Conservation (phyloP, 768 basidiomycete species). For the Amylocystis lapponica region DNA sequence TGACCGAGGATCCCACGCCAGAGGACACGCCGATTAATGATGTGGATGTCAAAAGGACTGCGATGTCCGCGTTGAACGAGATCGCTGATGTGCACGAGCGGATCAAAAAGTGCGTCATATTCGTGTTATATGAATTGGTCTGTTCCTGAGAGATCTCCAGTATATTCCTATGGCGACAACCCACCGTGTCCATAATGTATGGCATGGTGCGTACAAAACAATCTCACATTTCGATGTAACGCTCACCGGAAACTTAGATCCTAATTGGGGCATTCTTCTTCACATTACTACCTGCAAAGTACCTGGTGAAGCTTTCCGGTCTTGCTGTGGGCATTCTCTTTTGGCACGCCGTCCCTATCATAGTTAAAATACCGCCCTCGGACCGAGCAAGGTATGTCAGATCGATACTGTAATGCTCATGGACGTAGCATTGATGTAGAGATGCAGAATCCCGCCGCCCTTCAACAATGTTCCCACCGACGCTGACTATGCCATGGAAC, state of each 20-base stretch:
- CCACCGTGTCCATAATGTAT: conserved; percentile 44
- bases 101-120: conserved; percentile 51
- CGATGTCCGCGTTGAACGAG: conserved; percentile 37
- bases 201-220: conserved; percentile 32
- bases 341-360: conserved; percentile 58
- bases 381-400: conserved; percentile 40
- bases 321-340: conserved; percentile 46
- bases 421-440: no score
- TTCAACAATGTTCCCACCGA: conserved; percentile 58
- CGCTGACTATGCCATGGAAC: conserved; percentile 63
- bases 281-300: conserved; percentile 43
- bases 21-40: conserved; percentile 26
- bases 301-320: conserved; percentile 42
- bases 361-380: conserved; percentile 43
- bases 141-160: conserved; percentile 26
- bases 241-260: conserved; percentile 25
- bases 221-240: background rate
- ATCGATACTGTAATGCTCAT: no score
- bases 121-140: conserved; percentile 1
- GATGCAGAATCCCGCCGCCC: conserved; percentile 37
- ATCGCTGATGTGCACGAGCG: conserved; percentile 60
- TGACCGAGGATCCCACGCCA: background rate
- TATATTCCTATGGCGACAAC: conserved; percentile 63
- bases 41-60: conserved; percentile 35
- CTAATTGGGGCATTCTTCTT: conserved; percentile 34